Evolutionary conservation across 768 basidiomycete genomes (phyloP), one percentile per base, ranked within the genome.

Genomic region (Pulveroboletus sp.): DNA sequence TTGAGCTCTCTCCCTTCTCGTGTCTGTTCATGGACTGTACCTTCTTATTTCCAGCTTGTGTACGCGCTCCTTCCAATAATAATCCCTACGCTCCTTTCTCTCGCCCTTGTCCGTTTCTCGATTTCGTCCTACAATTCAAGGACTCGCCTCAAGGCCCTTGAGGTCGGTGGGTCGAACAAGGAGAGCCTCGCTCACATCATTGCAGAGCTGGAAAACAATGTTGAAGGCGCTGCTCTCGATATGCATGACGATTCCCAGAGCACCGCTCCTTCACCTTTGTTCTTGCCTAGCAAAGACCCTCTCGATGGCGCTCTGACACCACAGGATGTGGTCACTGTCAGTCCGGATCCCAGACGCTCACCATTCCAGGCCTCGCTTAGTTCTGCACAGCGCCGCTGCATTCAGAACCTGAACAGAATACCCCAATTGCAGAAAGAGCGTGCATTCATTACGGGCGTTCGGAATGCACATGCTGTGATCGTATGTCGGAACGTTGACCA

Each of bases 401-500:
- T 78, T 6, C 68, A 67, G 6, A 76, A 73, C 64, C 71, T 93
- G 35, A 91, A 91, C 65, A 71, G 70, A 38, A 75, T 92, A 10
- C 86, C 87, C 0, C 67, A 72, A 28, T 61, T 92, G 41, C 76
- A 81, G 71, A 92, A 91, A 68, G 78, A 86, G 56, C 64, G 78
- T 17, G 85, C 78, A 17, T 89, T 80, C 61, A 82, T 91, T 56
- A 68, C 73, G 17, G 68, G 69, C 1, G 73, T 82, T 21, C 61
- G 68, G 35, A 90, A 90, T 58, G 70, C 86, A 26, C 89, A 93
- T 67, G 86, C 76, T 5, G 71, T 79, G 49, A 85, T 93, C 54
- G 71, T 92, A 9, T 82, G 78, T 63, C 73, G 89, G 39, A 87
- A 90, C 54, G 64, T 81, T 47, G 73, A 81, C 60, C 69, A 73